Evolutionary conservation across 768 basidiomycete species (phyloP).

Genomic region (Amanita polypyramis): DNA sequence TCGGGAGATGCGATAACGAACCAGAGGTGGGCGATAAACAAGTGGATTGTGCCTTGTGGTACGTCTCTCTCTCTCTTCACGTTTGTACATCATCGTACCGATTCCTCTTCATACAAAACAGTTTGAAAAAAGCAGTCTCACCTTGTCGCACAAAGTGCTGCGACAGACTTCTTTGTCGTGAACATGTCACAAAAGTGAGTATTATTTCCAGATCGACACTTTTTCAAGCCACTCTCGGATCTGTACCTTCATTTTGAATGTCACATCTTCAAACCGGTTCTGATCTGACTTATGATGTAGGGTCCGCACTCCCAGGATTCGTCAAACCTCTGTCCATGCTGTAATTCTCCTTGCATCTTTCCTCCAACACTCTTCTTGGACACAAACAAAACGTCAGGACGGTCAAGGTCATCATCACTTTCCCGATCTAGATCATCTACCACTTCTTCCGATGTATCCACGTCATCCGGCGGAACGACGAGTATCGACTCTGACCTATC

Average conservation of each 20-base stretch:
- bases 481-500: not conserved
- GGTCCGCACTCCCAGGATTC: not conserved
- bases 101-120: not conserved
- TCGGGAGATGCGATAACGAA: not conserved
- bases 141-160: not conserved
- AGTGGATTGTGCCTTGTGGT: conserved; percentile 1
- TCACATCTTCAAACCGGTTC: too few species aligned
- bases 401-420: not conserved
- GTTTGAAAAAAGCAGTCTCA: not conserved
- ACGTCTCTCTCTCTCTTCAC: not conserved
- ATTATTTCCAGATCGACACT: not conserved
- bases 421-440: not conserved
- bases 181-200: conserved; percentile 2
- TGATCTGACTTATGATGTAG: not conserved
- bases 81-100: not conserved
- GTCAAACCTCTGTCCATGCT: not conserved
- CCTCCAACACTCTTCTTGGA: not conserved
- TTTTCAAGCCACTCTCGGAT: not conserved
- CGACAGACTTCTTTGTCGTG: not conserved
- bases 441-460: not conserved
- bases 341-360: not conserved
- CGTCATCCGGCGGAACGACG: not conserved
- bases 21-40: not conserved
- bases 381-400: not conserved
- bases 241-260: not conserved